Evolutionary conservation across 768 basidiomycete species (phyloP).

Genomic region (Russula compacta): DNA sequence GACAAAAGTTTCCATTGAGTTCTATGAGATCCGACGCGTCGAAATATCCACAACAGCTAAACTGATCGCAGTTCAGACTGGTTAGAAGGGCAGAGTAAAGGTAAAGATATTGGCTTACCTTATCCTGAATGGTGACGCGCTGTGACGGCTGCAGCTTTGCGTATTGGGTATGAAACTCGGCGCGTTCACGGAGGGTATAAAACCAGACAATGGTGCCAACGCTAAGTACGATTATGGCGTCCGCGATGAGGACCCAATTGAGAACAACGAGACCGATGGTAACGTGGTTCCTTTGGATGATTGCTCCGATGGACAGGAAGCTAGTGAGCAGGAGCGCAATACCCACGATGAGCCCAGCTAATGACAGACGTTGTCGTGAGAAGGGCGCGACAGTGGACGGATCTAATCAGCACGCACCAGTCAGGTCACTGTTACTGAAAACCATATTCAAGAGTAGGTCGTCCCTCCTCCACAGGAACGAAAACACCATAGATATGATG

Average conservation of each 20-base stretch:
- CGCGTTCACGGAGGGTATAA: conserved; percentile 63
- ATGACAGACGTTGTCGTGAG: neutral
- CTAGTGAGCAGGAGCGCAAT: conserved; percentile 59
- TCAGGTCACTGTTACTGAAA: conserved; percentile 47
- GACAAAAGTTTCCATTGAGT: conserved; percentile 57
- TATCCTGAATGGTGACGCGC: conserved; percentile 59
- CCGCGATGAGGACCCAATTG: conserved; percentile 63
- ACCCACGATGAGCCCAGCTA: conserved; percentile 68
- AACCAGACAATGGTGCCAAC: conserved; percentile 77
- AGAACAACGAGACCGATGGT: conserved; percentile 63
- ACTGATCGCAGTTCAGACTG: conserved; percentile 32
- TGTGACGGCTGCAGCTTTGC: conserved; percentile 34
- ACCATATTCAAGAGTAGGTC: conserved; percentile 70
- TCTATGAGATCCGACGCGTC: conserved; percentile 39
- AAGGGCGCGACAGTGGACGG: neutral
- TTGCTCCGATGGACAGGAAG: conserved; percentile 58
- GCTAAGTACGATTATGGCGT: conserved; percentile 50
- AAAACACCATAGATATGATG: conserved; percentile 51
- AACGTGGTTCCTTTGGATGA: conserved; percentile 61
- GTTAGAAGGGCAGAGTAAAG: neutral
- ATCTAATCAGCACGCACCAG: conserved; percentile 36
- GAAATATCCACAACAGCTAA: conserved; percentile 83
- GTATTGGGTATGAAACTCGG: conserved; percentile 58
- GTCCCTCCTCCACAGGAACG: conserved; percentile 60
- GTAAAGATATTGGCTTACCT: conserved; percentile 35